Conservation (phyloP, 306 rosid genomes). For the Ormosia semicastrata region DNA sequence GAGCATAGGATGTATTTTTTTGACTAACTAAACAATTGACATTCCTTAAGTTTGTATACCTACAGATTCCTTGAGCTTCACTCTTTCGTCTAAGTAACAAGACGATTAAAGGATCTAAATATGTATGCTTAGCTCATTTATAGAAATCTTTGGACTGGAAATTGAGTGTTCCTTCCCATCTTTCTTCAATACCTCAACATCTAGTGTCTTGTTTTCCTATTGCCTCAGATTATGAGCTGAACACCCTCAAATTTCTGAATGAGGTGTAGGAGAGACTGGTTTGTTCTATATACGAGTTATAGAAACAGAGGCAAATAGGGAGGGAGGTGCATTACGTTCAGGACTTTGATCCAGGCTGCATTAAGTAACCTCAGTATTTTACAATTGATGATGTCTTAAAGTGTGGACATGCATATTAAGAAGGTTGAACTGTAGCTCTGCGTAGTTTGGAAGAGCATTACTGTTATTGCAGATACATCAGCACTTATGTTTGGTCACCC, state of each 20-base stretch:
- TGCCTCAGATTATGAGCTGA: conserved; percentile 67
- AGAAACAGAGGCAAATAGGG: conserved; percentile 48
- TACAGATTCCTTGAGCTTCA: conserved; percentile 64
- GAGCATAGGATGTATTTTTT: background rate
- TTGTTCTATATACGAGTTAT: conserved; percentile 72
- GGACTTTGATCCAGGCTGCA: conserved; percentile 36
- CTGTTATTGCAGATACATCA: conserved; percentile 66
- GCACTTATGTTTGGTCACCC: conserved; percentile 84
- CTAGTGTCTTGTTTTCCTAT: conserved; percentile 75
- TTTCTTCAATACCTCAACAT: conserved; percentile 52
- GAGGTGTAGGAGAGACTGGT: conserved; percentile 65
- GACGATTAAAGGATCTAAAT: conserved; percentile 23
- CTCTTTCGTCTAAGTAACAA: conserved; percentile 42
- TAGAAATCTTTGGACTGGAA: conserved; percentile 38
- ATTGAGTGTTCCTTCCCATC: conserved; percentile 45
- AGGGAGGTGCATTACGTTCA: conserved; percentile 68
- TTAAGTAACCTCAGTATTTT: conserved; percentile 44
- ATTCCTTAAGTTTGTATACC: conserved; percentile 54
- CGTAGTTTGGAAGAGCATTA: conserved; percentile 75
- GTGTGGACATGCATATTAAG: conserved; percentile 67
- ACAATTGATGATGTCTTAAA: conserved; percentile 41
- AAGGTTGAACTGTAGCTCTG: conserved; percentile 76
- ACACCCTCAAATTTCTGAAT: conserved; percentile 55
- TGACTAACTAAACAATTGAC: conserved; percentile 36
- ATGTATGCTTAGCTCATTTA: conserved; percentile 42